Evolutionary conservation across 345 rosid genomes (phyloP).

Genomic region (Diplotaxis tenuifolia): DNA sequence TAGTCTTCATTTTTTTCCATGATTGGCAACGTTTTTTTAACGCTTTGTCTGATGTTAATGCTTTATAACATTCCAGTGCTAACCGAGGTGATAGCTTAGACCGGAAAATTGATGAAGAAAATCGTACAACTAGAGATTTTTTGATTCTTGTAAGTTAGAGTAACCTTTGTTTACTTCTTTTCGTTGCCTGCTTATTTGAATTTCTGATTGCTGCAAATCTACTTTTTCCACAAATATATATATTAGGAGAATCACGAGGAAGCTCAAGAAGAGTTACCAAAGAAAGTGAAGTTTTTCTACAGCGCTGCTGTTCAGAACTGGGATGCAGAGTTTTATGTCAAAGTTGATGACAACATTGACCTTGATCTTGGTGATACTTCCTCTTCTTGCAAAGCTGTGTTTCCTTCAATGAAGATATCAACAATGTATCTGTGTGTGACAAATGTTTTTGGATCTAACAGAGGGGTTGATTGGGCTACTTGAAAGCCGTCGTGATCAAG

Average conservation of each 20-base stretch:
- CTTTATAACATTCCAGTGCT: conserved; percentile 47
- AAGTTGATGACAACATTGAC: conserved; percentile 78
- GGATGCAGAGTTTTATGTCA: conserved; percentile 93
- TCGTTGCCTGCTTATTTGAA: conserved; percentile 7
- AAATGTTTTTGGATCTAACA: conserved; percentile 36
- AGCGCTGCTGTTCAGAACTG: conserved; percentile 83
- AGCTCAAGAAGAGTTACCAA: conserved; percentile 85
- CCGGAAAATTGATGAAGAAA: conserved; percentile 77
- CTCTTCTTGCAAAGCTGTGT: conserved; percentile 24
- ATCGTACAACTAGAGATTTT: conserved; percentile 65
- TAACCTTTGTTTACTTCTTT: conserved; percentile 1
- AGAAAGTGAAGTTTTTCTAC: conserved; percentile 82
- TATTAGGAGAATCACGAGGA: conserved; percentile 95
- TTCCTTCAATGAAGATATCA: background rate
- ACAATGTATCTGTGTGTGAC: conserved; percentile 3
- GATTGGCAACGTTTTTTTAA: background rate
- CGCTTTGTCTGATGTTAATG: conserved; percentile 2
- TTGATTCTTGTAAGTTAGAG: conserved; percentile 69
- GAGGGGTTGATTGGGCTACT: conserved; percentile 80
- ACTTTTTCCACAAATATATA: background rate
- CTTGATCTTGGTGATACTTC: conserved; percentile 74
- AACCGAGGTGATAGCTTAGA: conserved; percentile 97
- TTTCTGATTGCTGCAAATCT: background rate
- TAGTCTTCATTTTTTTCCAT: background rate
- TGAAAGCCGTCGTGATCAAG: conserved; percentile 66